Evolutionary conservation across 225 moss, liverwort and hornwort genomes (phyloP).

Genomic region (Pseudisothecium myosuroides): DNA sequence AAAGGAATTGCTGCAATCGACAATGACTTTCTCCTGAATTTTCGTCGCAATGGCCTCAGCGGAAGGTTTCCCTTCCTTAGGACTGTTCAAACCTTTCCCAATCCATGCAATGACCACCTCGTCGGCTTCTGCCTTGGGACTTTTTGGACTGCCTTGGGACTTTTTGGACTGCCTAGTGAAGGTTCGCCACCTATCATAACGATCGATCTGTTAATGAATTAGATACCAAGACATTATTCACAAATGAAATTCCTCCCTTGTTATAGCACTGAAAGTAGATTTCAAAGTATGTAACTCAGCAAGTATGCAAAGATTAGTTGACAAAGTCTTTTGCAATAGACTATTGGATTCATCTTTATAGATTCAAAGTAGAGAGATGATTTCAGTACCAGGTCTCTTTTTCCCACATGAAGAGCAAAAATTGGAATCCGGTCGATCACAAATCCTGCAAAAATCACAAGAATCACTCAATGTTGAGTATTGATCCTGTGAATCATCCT

Average conservation of each 20-base stretch:
- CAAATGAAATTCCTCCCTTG: not conserved
- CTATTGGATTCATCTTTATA: not conserved
- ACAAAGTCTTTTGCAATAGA: not conserved
- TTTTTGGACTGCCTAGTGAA: not conserved
- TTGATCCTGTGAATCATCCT: conserved; percentile 9
- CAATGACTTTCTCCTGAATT: not conserved
- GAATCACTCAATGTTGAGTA: conserved; percentile 3
- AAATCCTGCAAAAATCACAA: conserved; percentile 19
- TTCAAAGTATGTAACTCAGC: not conserved
- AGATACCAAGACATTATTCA: not conserved
- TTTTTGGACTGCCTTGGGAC: not conserved
- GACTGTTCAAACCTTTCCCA: not conserved
- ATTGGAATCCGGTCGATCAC: conserved; percentile 11
- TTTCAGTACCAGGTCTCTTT: conserved; percentile 6
- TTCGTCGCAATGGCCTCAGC: not conserved
- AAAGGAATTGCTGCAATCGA: not conserved
- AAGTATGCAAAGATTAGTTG: not conserved
- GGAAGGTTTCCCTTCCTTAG: not conserved
- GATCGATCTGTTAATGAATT: not conserved
- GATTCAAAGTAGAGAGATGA: not conserved
- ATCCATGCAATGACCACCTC: conserved; percentile 11
- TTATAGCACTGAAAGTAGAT: not conserved
- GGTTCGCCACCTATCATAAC: not conserved
- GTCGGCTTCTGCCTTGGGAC: not conserved
- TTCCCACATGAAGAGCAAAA: conserved; percentile 24